phyloP scores from a whole-genome alignment of 495 filamentous ascomycete species.

The Neurospora pannonica region DNA sequence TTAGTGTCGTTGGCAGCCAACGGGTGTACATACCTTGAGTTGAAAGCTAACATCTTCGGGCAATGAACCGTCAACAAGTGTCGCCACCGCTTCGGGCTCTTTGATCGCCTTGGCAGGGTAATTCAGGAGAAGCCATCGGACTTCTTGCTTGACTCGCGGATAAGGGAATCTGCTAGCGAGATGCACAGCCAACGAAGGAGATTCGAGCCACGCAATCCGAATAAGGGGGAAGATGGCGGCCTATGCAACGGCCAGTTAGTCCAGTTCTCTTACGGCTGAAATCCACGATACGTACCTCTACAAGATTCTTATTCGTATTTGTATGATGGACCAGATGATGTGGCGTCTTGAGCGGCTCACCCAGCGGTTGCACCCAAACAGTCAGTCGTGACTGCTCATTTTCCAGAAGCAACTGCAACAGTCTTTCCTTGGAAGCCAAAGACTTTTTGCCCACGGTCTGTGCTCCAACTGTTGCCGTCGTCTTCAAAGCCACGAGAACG shows the following conservation, averaged over 20 bases:
- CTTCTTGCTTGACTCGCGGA: constrained; percentile 56
- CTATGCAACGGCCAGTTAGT: constrained; percentile 17
- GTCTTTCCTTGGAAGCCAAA: constrained; percentile 66
- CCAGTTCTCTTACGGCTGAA: neutral
- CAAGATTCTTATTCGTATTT: constrained; percentile 27
- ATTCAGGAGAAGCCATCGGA: constrained; percentile 68
- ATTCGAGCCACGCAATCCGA: constrained; percentile 75
- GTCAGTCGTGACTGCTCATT: constrained; percentile 75
- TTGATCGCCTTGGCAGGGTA: constrained; percentile 71
- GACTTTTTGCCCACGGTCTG: constrained; percentile 48
- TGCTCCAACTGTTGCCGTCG: constrained; percentile 46
- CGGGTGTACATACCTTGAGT: constrained; percentile 53
- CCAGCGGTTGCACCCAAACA: constrained; percentile 84
- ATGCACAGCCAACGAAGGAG: constrained; percentile 74
- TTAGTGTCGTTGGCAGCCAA: neutral
- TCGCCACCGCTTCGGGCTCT: constrained; percentile 70
- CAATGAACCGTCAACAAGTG: constrained; percentile 67
- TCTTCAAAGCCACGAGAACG: constrained; percentile 53
- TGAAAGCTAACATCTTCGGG: constrained; percentile 74
- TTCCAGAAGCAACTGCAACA: constrained; percentile 68
- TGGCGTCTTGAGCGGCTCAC: constrained; percentile 39
- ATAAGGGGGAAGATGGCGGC: constrained; percentile 50
- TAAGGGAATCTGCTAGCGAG: constrained; percentile 71
- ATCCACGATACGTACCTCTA: constrained; percentile 39
- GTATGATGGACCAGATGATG: constrained; percentile 15